phyloP scores from a whole-genome alignment of 257 asterid species.

The Asclepias syriaca region DNA sequence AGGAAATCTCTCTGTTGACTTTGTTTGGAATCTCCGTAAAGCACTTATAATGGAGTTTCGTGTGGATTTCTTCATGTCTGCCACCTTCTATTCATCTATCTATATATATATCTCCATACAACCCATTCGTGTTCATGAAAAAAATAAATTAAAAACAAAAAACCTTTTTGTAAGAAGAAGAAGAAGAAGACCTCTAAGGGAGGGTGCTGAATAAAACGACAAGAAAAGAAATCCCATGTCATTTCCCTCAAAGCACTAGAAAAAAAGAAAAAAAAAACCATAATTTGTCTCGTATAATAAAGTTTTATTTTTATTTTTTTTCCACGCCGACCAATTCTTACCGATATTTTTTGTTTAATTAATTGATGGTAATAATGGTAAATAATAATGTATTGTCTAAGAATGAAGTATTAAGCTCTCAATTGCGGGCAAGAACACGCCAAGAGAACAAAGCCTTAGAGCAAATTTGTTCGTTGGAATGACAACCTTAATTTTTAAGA shows the following conservation, averaged over 20 bases:
- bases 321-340: no score
- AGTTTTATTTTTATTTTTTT: no score
- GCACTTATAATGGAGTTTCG: conserved; percentile 21
- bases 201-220: not conserved
- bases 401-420: not conserved
- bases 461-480: no score
- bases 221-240: not conserved
- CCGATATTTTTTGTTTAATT: no score
- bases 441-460: not conserved
- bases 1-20: conserved; percentile 4
- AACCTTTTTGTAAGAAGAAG: no score
- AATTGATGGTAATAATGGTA: not conserved
- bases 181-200: no score
- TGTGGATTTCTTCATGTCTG: conserved; percentile 31
- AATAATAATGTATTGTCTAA: not conserved
- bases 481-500: not conserved
- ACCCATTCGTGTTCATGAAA: conserved; percentile 18
- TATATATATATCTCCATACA: not conserved
- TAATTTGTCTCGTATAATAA: no score
- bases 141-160: not conserved
- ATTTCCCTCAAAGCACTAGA: not conserved
- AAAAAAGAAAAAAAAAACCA: no score
- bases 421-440: conserved; percentile 7
- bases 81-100: conserved; percentile 9
- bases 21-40: conserved; percentile 3